Percentiles rank a stretch among this genome's conserved stretches.
Evolutionary conservation across 2,329 filamentous ascomycete species (phyloP).

Genomic region (Mollisiaceae sp.): DNA sequence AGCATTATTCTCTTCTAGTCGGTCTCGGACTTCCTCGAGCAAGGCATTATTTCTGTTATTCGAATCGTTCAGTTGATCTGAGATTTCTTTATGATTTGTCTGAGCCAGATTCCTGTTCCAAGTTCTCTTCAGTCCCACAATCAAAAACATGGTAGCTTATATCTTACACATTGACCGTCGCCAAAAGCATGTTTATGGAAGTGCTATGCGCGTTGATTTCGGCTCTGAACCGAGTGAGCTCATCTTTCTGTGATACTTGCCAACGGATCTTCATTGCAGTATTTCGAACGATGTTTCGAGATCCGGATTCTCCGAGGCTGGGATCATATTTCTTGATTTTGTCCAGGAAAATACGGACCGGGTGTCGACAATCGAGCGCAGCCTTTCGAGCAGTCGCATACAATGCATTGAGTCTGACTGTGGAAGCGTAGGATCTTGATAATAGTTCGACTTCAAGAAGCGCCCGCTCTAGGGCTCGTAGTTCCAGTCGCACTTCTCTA

Average conservation of each 20-base stretch:
- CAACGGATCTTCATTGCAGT: slow-evolving; percentile 27
- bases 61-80: not conserved
- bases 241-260: slow-evolving; percentile 27
- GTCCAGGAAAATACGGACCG: slow-evolving; percentile 20
- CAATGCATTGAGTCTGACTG: slow-evolving; percentile 26
- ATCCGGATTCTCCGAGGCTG: slow-evolving; percentile 29
- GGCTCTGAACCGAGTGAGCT: slow-evolving; percentile 28
- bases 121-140: not conserved
- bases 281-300: slow-evolving; percentile 21
- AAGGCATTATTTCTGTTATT: not conserved
- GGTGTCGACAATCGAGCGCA: slow-evolving; percentile 20
- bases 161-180: slow-evolving; percentile 24
- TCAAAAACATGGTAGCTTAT: not conserved
- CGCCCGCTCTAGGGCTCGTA: slow-evolving; percentile 34
- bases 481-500: slow-evolving; percentile 37
- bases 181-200: slow-evolving; percentile 31
- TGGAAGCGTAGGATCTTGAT: slow-evolving; percentile 9
- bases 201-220: slow-evolving; percentile 26
- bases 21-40: not conserved
- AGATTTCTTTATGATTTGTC: not conserved
- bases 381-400: slow-evolving; percentile 13
- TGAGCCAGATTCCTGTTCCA: slow-evolving; percentile 13
- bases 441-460: slow-evolving; percentile 26
- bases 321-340: slow-evolving; percentile 23
- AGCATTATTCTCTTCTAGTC: not conserved